A percentile compares a stretch with the other conserved stretches of the same genome.
These are phyloP conservation scores for Fusarium floridanum DNA, from an alignment of 2,329 filamentous ascomycete species.

Conservation along the genomic window DNA sequence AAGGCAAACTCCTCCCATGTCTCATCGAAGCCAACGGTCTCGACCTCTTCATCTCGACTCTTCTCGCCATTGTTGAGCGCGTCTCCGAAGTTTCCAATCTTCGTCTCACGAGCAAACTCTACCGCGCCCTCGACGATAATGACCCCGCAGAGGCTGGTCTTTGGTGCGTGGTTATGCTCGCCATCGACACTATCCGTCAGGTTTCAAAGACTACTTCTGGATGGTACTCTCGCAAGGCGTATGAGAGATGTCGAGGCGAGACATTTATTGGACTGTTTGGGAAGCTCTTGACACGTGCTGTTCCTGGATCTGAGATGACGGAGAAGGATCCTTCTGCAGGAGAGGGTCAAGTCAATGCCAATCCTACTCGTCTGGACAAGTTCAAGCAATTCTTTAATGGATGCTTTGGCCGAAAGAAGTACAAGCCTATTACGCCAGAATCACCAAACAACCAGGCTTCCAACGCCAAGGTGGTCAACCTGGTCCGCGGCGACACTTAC, in stretches of 20 bases:
- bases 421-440: background rate
- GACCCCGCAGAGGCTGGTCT: slow-evolving; percentile 49
- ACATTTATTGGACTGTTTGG: slow-evolving; percentile 55
- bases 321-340: slow-evolving; percentile 49
- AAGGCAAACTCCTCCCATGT: slow-evolving; percentile 78
- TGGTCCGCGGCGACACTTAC: slow-evolving; percentile 86
- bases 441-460: slow-evolving; percentile 71
- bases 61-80: slow-evolving; percentile 69
- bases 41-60: slow-evolving; percentile 78
- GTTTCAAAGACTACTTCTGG: slow-evolving; percentile 58
- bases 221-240: slow-evolving; percentile 87
- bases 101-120: slow-evolving; percentile 54
- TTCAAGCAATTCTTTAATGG: slow-evolving; percentile 31
- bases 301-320: slow-evolving; percentile 54
- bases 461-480: slow-evolving; percentile 90
- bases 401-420: slow-evolving; percentile 38
- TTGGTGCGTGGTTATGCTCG: slow-evolving; percentile 55
- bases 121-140: slow-evolving; percentile 50
- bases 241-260: slow-evolving; percentile 87
- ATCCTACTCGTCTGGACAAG: background rate
- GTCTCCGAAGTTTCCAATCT: slow-evolving; percentile 55
- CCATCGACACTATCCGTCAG: slow-evolving; percentile 51
- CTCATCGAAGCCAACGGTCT: slow-evolving; percentile 82
- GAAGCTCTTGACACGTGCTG: slow-evolving; percentile 55
- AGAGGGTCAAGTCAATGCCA: background rate